Percentiles rank a stretch among this genome's conserved stretches.
Evolutionary conservation across 768 basidiomycete genomes (phyloP).

Genomic region (Macrolepiota albuminosa): DNA sequence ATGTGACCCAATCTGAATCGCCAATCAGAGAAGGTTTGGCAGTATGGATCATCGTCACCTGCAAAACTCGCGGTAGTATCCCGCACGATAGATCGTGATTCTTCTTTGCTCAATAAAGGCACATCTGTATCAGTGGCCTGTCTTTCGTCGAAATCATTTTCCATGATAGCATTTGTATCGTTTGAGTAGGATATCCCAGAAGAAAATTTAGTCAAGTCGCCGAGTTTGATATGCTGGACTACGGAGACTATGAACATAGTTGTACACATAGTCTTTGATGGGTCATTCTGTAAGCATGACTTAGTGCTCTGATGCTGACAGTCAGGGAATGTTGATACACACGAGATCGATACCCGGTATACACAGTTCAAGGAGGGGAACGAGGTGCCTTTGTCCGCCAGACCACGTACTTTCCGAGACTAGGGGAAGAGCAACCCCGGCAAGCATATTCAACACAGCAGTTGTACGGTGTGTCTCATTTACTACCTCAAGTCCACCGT

Average conservation of each 20-base stretch:
- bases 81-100: conserved; percentile 67
- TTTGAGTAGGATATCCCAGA: conserved; percentile 53
- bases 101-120: conserved; percentile 48
- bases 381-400: conserved; percentile 82
- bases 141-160: conserved; percentile 41
- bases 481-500: conserved; percentile 86
- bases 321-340: conserved; percentile 18
- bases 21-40: background rate
- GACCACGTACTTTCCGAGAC: conserved; percentile 77
- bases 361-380: conserved; percentile 83
- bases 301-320: conserved; percentile 1
- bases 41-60: conserved; percentile 35
- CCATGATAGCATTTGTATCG: conserved; percentile 51
- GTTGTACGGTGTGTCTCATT: conserved; percentile 96
- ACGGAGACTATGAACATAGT: conserved; percentile 73
- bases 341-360: conserved; percentile 91
- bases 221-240: conserved; percentile 73
- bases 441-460: conserved; percentile 81
- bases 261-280: conserved; percentile 73
- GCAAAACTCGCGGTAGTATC: conserved; percentile 80
- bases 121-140: conserved; percentile 33
- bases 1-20: conserved; percentile 69
- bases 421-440: conserved; percentile 70
- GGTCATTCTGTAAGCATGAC: conserved; percentile 56
- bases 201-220: conserved; percentile 64